These are phyloP conservation scores for Colletotrichum tabaci DNA, from an alignment of 2,329 filamentous ascomycete genomes.

Conservation along the genomic window DNA sequence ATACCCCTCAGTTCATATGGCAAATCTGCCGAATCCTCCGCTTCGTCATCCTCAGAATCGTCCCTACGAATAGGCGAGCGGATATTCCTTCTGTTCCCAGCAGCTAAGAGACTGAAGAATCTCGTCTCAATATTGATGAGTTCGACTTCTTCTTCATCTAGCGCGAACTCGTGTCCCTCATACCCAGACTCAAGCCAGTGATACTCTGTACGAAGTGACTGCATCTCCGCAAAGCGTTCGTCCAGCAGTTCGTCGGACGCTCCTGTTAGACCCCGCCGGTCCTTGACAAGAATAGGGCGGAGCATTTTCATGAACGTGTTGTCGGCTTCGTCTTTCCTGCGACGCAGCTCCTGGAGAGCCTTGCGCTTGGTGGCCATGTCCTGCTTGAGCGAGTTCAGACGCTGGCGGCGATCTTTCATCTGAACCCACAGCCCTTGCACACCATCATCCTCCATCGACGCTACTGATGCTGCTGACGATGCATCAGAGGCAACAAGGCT, in stretches of 20 bases:
- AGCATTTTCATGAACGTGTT: slow-evolving; percentile 58
- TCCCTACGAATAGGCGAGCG: slow-evolving; percentile 5
- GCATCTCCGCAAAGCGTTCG: slow-evolving; percentile 53
- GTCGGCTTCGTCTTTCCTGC: slow-evolving; percentile 54
- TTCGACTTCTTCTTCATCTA: slow-evolving; percentile 55
- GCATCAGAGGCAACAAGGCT: slow-evolving; percentile 29
- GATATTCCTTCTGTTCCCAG: slow-evolving; percentile 20
- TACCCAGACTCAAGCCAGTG: slow-evolving; percentile 55
- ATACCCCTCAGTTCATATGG: slow-evolving; percentile 56
- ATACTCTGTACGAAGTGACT: slow-evolving; percentile 56
- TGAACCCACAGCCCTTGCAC: slow-evolving; percentile 54
- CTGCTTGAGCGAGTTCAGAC: slow-evolving; percentile 48
- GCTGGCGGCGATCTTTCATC: slow-evolving; percentile 53
- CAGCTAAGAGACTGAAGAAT: slow-evolving; percentile 56
- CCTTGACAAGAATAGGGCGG: slow-evolving; percentile 54
- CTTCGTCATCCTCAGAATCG: slow-evolving; percentile 33
- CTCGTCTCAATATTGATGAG: slow-evolving; percentile 54
- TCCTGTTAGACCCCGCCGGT: slow-evolving; percentile 41
- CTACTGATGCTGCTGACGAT: slow-evolving; percentile 28
- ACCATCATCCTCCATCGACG: slow-evolving; percentile 45
- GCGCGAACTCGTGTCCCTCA: slow-evolving; percentile 52
- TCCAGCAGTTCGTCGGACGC: slow-evolving; percentile 48
- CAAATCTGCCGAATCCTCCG: slow-evolving; percentile 42
- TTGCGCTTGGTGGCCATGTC: slow-evolving; percentile 53
- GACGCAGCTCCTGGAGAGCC: slow-evolving; percentile 51